Base-by-base conservation (phyloP, 164 flowering plant genomes). In the Houttuynia cordata region DNA sequence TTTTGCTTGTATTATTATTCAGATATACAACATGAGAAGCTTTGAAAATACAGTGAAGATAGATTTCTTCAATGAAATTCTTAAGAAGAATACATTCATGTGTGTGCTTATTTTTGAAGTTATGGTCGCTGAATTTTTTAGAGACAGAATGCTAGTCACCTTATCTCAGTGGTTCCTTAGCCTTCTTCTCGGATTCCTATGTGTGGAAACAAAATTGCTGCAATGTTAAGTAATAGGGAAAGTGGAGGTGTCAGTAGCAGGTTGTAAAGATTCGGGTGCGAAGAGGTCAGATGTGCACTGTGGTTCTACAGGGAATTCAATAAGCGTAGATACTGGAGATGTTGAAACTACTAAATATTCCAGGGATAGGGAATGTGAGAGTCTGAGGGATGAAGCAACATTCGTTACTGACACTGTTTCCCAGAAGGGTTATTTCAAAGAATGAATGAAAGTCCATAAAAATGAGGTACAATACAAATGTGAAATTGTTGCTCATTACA, bases 21-120 rank as follows among this genome's bases (percentile, higher is more conserved):
- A 91, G 98, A 88, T 81, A 42, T 91, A 88, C 75, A 91, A 91
- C 65, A 92, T 88, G 79, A 78, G 88, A 65, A 91, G 83, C 78
- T 88, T 96, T 21, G 75, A 94, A 60, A 94, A 91, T 60, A 86
- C 88, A 96, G 97, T 88, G 63, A 81, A 86, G 71, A 82, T 86
- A 60, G 76, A 91, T 62, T 95, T 91, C 13, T 80, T 91, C 65
- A 54, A 80, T 58, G 98, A 92, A 60, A 85, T 91, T 58, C 63
- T 85, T 69, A 69, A 85, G 71, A 91, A 91, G 72, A 75, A 87
- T 62, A 88, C 88, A 34, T 91, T 91, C 67, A 89, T 84, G 23
- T 67, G 72, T 24, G 96, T 91, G 19, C 79, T 91, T 3, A 37
- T 72, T 41, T 70, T 78, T 70, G 88, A 91, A 61, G 72, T 87